phyloP scores from a whole-genome alignment of 805 yeast species.

The Wilhelminamyces savonicus region DNA sequence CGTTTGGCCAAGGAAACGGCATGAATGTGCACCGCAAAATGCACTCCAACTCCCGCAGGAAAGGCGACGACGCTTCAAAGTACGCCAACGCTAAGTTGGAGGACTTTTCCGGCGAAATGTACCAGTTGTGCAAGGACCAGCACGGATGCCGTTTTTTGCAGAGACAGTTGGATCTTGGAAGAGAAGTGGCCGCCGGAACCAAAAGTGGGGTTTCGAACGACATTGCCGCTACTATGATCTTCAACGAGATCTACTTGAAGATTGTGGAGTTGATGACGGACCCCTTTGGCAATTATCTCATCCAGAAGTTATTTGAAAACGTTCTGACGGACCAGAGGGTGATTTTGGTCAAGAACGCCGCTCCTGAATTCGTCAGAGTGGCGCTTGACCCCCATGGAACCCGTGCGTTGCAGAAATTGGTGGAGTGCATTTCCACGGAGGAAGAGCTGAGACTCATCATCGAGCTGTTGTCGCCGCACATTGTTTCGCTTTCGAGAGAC shows the following conservation, averaged over 20 bases:
- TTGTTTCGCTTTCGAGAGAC: conserved; percentile 78
- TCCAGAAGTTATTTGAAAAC: conserved; percentile 83
- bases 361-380: conserved; percentile 67
- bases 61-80: conserved; percentile 65
- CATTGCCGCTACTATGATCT: conserved; percentile 68
- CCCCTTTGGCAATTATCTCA: conserved; percentile 94
- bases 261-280: conserved; percentile 88
- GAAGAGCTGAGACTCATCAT: conserved; percentile 68
- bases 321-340: conserved; percentile 67
- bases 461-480: conserved; percentile 55
- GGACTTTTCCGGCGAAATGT: conserved; percentile 69
- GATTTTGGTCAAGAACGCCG: conserved; percentile 60
- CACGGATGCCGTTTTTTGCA: conserved; percentile 94
- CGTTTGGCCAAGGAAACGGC: conserved; percentile 9
- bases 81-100: conserved; percentile 61
- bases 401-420: conserved; percentile 86
- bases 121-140: conserved; percentile 85
- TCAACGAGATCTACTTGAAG: conserved; percentile 70
- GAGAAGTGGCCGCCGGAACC: conserved; percentile 16
- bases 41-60: conserved; percentile 21
- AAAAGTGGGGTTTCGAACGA: conserved; percentile 12
- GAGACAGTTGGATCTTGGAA: conserved; percentile 68
- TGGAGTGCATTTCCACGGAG: conserved; percentile 69
- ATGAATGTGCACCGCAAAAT: conserved; percentile 40
- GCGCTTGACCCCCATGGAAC: conserved; percentile 96